Evolutionary conservation across 2,329 filamentous ascomycete species (phyloP).

Genomic region (Beauveria sp.): DNA sequence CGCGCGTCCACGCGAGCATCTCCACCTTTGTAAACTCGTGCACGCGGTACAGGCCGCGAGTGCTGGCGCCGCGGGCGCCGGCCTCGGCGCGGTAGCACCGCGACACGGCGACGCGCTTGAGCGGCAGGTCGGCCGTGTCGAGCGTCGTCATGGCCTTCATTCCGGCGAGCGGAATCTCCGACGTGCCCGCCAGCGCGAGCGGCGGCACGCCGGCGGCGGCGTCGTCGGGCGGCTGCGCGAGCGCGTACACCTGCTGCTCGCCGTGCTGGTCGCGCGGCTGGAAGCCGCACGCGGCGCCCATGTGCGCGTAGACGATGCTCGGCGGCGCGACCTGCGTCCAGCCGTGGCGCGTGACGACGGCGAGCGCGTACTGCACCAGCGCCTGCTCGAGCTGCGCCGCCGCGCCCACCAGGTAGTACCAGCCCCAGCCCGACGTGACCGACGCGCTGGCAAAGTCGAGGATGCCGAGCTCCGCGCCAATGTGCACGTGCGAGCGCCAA

Average conservation of each 20-base stretch:
- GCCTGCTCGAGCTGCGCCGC: slow-evolving; percentile 93
- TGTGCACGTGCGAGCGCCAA: slow-evolving; percentile 74
- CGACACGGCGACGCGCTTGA: slow-evolving; percentile 75
- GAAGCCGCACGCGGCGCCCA: slow-evolving; percentile 87
- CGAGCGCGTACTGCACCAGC: slow-evolving; percentile 76
- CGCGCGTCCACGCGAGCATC: slow-evolving; percentile 82
- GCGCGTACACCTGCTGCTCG: slow-evolving; percentile 84
- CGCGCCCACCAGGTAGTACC: slow-evolving; percentile 93
- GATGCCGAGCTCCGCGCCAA: slow-evolving; percentile 79
- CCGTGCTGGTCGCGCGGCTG: slow-evolving; percentile 84
- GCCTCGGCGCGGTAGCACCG: slow-evolving; percentile 96
- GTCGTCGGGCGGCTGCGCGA: slow-evolving; percentile 61
- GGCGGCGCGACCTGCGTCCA: slow-evolving; percentile 81
- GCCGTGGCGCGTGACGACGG: slow-evolving; percentile 61
- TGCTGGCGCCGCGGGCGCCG: slow-evolving; percentile 79
- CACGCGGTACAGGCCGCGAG: slow-evolving; percentile 91
- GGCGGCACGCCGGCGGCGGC: slow-evolving; percentile 55
- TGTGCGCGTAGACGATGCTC: slow-evolving; percentile 84
- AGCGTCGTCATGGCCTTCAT: slow-evolving; percentile 74
- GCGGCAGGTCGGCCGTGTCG: slow-evolving; percentile 57
- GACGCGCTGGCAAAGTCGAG: slow-evolving; percentile 81
- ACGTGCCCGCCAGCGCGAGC: slow-evolving; percentile 75
- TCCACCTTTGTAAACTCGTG: slow-evolving; percentile 99
- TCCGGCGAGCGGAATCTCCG: slow-evolving; percentile 88
- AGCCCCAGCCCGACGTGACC: slow-evolving; percentile 87